Evolutionary conservation across 2,329 filamentous ascomycete genomes (phyloP), one percentile per base, ranked within the genome.

Genomic region (Cadophora sp.): DNA sequence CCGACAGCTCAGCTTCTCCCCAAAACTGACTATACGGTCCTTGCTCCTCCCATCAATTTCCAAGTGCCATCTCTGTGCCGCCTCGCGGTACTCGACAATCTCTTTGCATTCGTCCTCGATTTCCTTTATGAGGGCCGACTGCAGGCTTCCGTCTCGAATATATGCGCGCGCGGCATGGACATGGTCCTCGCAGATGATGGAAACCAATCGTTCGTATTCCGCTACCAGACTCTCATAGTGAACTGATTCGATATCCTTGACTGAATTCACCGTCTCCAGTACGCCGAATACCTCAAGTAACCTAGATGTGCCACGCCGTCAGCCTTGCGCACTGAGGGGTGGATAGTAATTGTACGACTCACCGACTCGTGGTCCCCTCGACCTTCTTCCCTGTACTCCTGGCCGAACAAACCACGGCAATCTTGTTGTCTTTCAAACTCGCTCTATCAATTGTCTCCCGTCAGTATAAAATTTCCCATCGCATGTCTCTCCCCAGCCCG

Each of bases 331-430:
- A 60, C 58, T 47, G 66, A 47, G 43, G 45, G 30, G 65, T 4
- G 36, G 55, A 60, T 64, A 50, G 24, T 41, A 7, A 20, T 3
- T 30, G 66, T 65, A 67, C 41, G 78, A 86, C 90, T 87, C 82
- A 94, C 91, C 94, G 88, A 81, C 96, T 98, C 45, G 96, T 99
- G 67, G 96, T 99, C 69, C 96, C 96, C 74, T 96, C 93, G 64
- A 90, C 88, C 82, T 99, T 99, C 78, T 95, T 97, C 70, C 93
- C 94, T 68, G 92, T 96, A 81, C 94, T 97, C 78, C 96, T 86
- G 50, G 96, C 96, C 68, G 96, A 99, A 81, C 96, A 99, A 66
- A 99, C 95, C 66, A 99, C 91, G 65, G 94, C 94, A 71, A 97
- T 89, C 79, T 90, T 90, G 77, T 93, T 89, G 66, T 87, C 82